Evolutionary conservation across 805 yeast species (phyloP).

Genomic region (Ogataea allantospora): DNA sequence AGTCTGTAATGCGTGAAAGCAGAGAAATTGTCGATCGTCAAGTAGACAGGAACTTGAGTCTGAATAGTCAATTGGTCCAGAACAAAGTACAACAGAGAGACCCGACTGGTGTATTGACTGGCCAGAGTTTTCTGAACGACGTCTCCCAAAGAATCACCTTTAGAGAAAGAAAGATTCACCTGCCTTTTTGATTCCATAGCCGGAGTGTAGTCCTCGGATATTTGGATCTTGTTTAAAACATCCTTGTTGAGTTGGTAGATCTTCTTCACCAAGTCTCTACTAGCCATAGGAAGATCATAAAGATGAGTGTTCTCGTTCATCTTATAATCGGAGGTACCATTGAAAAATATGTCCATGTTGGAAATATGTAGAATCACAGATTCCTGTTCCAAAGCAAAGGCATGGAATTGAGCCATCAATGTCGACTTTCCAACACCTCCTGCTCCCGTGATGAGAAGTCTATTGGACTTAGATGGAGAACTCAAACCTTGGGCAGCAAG

Average conservation of each 20-base stretch:
- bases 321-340: conserved; percentile 71
- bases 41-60: conserved; percentile 50
- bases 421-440: conserved; percentile 81
- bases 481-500: conserved; percentile 37
- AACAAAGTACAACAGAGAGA: conserved; percentile 50
- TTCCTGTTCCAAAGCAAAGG: conserved; percentile 41
- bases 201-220: conserved; percentile 23
- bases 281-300: conserved; percentile 78
- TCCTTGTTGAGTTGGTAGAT: conserved; percentile 45
- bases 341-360: conserved; percentile 56
- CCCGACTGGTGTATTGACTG: conserved; percentile 32
- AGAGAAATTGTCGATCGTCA: conserved; percentile 75
- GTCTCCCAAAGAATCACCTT: conserved; percentile 41
- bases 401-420: conserved; percentile 64
- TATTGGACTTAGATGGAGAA: conserved; percentile 40
- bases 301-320: conserved; percentile 45
- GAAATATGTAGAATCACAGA: conserved; percentile 62
- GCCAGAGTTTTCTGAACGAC: conserved; percentile 32
- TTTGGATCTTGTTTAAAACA: conserved; percentile 33
- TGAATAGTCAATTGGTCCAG: conserved; percentile 56
- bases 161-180: conserved; percentile 9
- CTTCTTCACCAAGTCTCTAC: conserved; percentile 57
- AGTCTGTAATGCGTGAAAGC: conserved; percentile 52
- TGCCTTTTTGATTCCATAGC: conserved; percentile 21
- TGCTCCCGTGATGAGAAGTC: conserved; percentile 61